These are phyloP conservation scores for Populus euphratica DNA, from an alignment of 345 rosid species.

Conservation along the genomic window DNA sequence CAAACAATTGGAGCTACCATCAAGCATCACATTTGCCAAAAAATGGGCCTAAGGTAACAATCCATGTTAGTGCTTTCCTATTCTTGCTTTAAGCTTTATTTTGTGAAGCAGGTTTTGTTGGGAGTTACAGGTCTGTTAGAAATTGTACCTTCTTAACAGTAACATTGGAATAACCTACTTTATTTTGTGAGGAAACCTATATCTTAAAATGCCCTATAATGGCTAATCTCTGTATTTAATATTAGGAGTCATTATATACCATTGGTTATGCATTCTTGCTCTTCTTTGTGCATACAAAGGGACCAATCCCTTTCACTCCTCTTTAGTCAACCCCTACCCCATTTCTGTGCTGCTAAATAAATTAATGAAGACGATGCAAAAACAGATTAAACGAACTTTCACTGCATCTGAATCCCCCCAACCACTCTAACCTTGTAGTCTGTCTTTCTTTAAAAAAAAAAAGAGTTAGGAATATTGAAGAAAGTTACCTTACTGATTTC, in stretches of 20 bases:
- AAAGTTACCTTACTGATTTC: background rate
- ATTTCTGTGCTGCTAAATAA: background rate
- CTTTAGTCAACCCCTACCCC: background rate
- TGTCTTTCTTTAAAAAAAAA: background rate
- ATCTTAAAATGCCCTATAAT: background rate
- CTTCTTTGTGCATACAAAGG: background rate
- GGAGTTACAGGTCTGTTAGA: background rate
- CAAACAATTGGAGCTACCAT: conserved; percentile 82
- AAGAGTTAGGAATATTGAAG: background rate
- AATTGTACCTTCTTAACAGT: background rate
- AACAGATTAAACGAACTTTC: background rate
- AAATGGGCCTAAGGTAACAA: conserved; percentile 70
- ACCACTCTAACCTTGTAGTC: background rate
- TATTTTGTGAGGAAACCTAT: background rate
- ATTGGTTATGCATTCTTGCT: background rate
- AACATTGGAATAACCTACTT: background rate
- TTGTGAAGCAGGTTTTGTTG: background rate
- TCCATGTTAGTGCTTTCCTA: background rate
- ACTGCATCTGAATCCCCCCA: background rate
- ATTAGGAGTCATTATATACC: background rate
- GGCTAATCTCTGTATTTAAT: background rate
- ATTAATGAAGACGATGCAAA: background rate
- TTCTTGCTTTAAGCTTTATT: background rate
- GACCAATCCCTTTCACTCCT: background rate
- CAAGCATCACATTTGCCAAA: conserved; percentile 61